phyloP scores from a whole-genome alignment of 495 filamentous ascomycete species.

The Talaromyces ruber region DNA sequence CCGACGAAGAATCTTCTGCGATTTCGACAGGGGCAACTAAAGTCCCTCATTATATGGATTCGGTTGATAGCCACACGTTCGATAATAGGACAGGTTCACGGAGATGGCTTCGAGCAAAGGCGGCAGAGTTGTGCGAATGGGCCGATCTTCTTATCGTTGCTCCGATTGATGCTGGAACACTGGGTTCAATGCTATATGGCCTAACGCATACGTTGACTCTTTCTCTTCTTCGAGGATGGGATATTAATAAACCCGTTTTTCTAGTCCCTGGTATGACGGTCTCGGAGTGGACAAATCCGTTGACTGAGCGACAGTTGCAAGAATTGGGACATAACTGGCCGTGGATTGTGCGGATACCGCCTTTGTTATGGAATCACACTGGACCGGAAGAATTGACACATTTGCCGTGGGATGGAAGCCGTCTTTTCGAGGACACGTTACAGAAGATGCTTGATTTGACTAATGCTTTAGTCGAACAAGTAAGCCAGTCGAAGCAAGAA shows the following conservation, averaged over 20 bases:
- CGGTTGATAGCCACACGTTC: slow-evolving; percentile 36
- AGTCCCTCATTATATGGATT: slow-evolving; percentile 40
- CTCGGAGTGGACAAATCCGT: slow-evolving; percentile 77
- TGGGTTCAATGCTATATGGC: slow-evolving; percentile 78
- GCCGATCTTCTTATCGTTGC: slow-evolving; percentile 77
- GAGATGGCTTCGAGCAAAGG: slow-evolving; percentile 44
- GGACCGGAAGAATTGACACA: slow-evolving; percentile 36
- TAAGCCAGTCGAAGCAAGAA: slow-evolving; percentile 5
- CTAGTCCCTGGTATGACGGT: slow-evolving; percentile 76
- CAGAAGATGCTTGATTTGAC: slow-evolving; percentile 40
- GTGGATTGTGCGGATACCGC: slow-evolving; percentile 65
- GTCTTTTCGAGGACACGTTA: slow-evolving; percentile 55
- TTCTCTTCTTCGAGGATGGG: slow-evolving; percentile 71
- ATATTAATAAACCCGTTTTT: slow-evolving; percentile 72
- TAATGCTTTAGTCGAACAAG: slow-evolving; percentile 6
- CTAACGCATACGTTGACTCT: slow-evolving; percentile 65
- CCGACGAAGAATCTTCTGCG: slow-evolving; percentile 39
- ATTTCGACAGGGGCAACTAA: slow-evolving; percentile 34
- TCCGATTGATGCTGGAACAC: slow-evolving; percentile 71
- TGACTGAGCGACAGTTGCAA: slow-evolving; percentile 72
- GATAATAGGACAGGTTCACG: slow-evolving; percentile 37
- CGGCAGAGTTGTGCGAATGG: slow-evolving; percentile 72
- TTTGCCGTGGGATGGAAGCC: slow-evolving; percentile 58
- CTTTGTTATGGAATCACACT: slow-evolving; percentile 66
- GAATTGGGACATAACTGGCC: slow-evolving; percentile 75